These are phyloP conservation scores for Botryosphaeria dothidea DNA, from an alignment of 2,329 filamentous ascomycete genomes.

Conservation along the genomic window DNA sequence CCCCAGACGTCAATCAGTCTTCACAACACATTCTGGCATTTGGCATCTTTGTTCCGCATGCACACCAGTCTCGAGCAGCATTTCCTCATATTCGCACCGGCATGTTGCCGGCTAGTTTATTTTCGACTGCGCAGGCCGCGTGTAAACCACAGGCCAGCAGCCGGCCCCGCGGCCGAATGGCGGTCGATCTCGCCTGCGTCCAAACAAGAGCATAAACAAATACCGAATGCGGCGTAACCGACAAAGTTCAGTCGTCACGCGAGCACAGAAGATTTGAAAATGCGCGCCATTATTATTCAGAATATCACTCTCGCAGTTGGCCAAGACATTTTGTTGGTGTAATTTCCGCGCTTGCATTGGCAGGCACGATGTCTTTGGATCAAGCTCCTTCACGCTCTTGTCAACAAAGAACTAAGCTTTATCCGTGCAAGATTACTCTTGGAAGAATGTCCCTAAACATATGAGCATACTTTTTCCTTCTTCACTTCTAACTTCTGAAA, in stretches of 20 bases:
- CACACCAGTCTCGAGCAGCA: neutral
- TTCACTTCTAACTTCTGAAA: too few relatives aligned
- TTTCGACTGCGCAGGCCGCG: neutral
- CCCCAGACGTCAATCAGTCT: constrained; percentile 6
- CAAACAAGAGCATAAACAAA: constrained; percentile 3
- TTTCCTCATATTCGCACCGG: neutral
- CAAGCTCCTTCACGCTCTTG: neutral
- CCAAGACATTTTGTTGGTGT: neutral
- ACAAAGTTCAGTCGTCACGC: neutral
- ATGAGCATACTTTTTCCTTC: too few relatives aligned
- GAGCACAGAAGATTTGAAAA: neutral
- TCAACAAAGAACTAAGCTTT: neutral
- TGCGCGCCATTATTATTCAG: neutral
- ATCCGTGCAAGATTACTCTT: neutral
- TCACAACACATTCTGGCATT: neutral
- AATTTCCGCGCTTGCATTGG: constrained; percentile 11
- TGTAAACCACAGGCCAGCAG: constrained; percentile 1
- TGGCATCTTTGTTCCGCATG: neutral
- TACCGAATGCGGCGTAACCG: neutral
- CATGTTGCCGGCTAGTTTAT: neutral
- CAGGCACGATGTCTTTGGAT: neutral
- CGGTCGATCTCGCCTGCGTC: constrained; percentile 3
- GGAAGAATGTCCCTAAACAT: too few relatives aligned
- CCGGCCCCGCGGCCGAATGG: constrained; percentile 1
- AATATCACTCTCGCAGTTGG: neutral